A percentile compares a stretch with the other conserved stretches of the same genome.
Evolutionary conservation across 2,329 filamentous ascomycete genomes (phyloP).

Genomic region (Pyricularia pennisetigena): DNA sequence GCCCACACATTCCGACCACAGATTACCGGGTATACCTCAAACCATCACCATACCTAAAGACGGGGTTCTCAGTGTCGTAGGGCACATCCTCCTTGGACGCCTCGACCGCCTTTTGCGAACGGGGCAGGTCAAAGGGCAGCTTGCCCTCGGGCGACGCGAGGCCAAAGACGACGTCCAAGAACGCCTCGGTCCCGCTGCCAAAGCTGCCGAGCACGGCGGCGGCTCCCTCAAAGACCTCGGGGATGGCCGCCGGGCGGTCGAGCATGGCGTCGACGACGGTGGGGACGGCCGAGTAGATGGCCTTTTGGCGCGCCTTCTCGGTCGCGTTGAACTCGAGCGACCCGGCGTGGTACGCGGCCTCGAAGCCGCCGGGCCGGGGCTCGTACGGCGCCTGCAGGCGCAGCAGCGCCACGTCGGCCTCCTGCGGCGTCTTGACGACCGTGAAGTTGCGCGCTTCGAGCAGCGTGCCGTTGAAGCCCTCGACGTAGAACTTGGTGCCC

Average conservation of each 20-base stretch:
- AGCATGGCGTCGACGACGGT: constrained; percentile 32
- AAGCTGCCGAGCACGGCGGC: constrained; percentile 24
- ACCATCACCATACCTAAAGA: constrained; percentile 21
- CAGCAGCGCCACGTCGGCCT: constrained; percentile 30
- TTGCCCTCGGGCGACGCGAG: constrained; percentile 16
- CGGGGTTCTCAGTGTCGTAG: constrained; percentile 17
- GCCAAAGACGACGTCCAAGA: constrained; percentile 32
- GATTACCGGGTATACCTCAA: constrained; percentile 10
- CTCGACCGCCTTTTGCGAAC: constrained; percentile 30
- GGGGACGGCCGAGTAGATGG: constrained; percentile 25
- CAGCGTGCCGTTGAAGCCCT: not conserved
- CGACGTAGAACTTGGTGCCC: not conserved
- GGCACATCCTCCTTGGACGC: constrained; percentile 18
- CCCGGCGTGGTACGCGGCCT: constrained; percentile 26
- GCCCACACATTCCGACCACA: no score
- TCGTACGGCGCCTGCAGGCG: constrained; percentile 28
- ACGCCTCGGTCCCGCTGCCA: constrained; percentile 19
- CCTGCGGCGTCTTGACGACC: constrained; percentile 22
- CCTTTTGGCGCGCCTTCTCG: constrained; percentile 10
- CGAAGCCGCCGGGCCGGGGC: constrained; percentile 29
- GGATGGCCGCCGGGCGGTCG: constrained; percentile 31
- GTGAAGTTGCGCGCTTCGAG: constrained; percentile 2
- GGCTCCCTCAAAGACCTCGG: constrained; percentile 14
- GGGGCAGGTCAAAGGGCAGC: constrained; percentile 19
- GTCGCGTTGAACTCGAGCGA: constrained; percentile 9